Percentiles rank a stretch among this genome's conserved stretches.
Evolutionary conservation across 192 early-diverging fungal genomes (phyloP).

Genomic region (Backusella tarrabulga): DNA sequence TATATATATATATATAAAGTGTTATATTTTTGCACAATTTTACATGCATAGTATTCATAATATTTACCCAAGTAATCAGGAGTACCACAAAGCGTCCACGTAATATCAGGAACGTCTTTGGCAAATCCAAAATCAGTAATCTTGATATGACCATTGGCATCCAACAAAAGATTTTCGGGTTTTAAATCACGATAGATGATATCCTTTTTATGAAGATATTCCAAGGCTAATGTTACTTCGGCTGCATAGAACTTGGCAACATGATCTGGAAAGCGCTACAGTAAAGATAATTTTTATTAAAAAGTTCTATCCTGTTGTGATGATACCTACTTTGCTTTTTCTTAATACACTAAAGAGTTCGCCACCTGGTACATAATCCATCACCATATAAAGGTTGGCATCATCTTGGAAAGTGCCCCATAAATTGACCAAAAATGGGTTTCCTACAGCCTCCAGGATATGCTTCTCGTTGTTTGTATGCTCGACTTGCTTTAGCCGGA

Average conservation of each 20-base stretch:
- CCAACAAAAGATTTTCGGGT: slow-evolving; percentile 76
- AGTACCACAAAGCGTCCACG: slow-evolving; percentile 85
- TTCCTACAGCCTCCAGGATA: slow-evolving; percentile 84
- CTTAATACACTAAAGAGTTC: slow-evolving; percentile 81
- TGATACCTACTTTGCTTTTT: slow-evolving; percentile 66
- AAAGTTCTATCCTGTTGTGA: neutral
- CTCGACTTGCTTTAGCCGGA: slow-evolving; percentile 94
- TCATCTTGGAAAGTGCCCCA: slow-evolving; percentile 94
- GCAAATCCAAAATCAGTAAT: slow-evolving; percentile 87
- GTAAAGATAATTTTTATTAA: neutral
- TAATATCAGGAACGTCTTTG: slow-evolving; percentile 76
- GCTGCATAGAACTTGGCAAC: slow-evolving; percentile 73
- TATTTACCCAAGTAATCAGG: slow-evolving; percentile 61
- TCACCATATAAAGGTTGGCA: slow-evolving; percentile 89
- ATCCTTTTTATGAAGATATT: slow-evolving; percentile 72
- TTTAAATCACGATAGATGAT: slow-evolving; percentile 81
- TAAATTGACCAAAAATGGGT: slow-evolving; percentile 85
- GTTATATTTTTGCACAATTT: slow-evolving; percentile 43
- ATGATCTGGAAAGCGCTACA: slow-evolving; percentile 65
- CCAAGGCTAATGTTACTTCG: slow-evolving; percentile 69
- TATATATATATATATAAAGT: too few species aligned
- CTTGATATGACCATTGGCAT: slow-evolving; percentile 76
- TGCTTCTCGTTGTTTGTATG: slow-evolving; percentile 97
- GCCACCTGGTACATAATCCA: slow-evolving; percentile 96
- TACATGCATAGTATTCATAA: neutral